phyloP scores from a whole-genome alignment of 805 yeast genomes.

The Saturnispora dispora region DNA sequence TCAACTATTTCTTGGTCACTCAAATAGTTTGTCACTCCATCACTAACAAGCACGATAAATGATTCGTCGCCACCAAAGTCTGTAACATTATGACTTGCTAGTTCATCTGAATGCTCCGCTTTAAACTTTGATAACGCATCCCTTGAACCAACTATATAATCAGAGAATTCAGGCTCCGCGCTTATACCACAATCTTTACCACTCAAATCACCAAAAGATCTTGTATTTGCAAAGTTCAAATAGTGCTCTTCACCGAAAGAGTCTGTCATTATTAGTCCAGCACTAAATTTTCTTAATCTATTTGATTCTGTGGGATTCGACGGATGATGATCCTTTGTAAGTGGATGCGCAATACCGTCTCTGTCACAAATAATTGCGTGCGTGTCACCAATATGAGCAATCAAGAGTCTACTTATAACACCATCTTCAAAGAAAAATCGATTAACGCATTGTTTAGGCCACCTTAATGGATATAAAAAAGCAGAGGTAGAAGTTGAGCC shows the following conservation, averaged over 20 bases:
- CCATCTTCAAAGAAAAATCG: conserved; percentile 54
- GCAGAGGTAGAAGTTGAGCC: conserved; percentile 31
- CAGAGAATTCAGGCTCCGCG: conserved; percentile 84
- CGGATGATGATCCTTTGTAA: conserved; percentile 83
- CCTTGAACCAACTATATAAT: conserved; percentile 58
- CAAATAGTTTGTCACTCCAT: conserved; percentile 76
- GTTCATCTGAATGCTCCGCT: conserved; percentile 15
- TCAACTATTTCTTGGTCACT: conserved; percentile 91
- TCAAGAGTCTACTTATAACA: conserved; percentile 56
- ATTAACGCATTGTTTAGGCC: conserved; percentile 21
- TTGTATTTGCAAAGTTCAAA: conserved; percentile 74
- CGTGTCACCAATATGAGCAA: conserved; percentile 93
- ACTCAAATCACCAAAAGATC: conserved; percentile 83
- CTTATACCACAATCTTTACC: conserved; percentile 80
- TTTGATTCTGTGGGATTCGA: conserved; percentile 68
- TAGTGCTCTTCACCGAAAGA: conserved; percentile 90
- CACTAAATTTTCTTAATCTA: conserved; percentile 55
- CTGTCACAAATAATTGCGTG: conserved; percentile 78
- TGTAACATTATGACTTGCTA: conserved; percentile 20
- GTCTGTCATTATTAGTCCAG: conserved; percentile 66
- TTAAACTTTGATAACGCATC: conserved; percentile 29
- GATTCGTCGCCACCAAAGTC: conserved; percentile 77
- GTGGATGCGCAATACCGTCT: conserved; percentile 66
- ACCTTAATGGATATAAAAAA: conserved; percentile 26
- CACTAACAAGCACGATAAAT: conserved; percentile 73